These are phyloP conservation scores for Kwoniella sp. DNA, from an alignment of 768 basidiomycete genomes.

Conservation along the genomic window DNA sequence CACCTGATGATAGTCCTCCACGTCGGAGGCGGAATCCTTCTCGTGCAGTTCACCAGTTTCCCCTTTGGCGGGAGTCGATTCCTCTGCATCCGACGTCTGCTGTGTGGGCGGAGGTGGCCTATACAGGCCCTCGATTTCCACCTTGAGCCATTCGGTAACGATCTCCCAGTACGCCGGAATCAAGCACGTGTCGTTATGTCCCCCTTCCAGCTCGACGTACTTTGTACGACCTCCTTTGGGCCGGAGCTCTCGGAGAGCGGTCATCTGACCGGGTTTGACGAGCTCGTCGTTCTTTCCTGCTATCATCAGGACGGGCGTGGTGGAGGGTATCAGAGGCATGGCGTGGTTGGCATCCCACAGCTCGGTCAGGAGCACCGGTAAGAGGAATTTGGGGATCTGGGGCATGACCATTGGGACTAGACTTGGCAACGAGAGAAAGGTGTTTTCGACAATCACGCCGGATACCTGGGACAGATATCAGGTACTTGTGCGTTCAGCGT, in stretches of 20 bases:
- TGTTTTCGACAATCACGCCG: slow-evolving; percentile 86
- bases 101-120: not conserved
- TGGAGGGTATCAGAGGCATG: slow-evolving; percentile 53
- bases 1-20: slow-evolving; percentile 10
- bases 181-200: slow-evolving; percentile 53
- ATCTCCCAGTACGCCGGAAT: slow-evolving; percentile 51
- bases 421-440: slow-evolving; percentile 76
- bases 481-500: not conserved
- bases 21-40: not conserved
- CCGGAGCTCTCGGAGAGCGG: slow-evolving; percentile 39
- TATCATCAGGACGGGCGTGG: slow-evolving; percentile 70
- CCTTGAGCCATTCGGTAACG: slow-evolving; percentile 45
- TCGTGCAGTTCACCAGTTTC: not conserved
- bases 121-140: slow-evolving; percentile 24
- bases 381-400: slow-evolving; percentile 62
- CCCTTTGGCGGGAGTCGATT: no score
- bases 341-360: slow-evolving; percentile 77
- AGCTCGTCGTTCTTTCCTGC: slow-evolving; percentile 69
- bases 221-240: slow-evolving; percentile 28
- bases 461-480: slow-evolving; percentile 56
- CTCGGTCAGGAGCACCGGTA: slow-evolving; percentile 65
- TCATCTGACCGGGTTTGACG: slow-evolving; percentile 72
- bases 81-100: not conserved
- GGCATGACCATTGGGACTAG: slow-evolving; percentile 80
- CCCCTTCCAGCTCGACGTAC: slow-evolving; percentile 50